phyloP scores from a whole-genome alignment of 176 grass and related monocot species.

The Eleusine coracana region DNA sequence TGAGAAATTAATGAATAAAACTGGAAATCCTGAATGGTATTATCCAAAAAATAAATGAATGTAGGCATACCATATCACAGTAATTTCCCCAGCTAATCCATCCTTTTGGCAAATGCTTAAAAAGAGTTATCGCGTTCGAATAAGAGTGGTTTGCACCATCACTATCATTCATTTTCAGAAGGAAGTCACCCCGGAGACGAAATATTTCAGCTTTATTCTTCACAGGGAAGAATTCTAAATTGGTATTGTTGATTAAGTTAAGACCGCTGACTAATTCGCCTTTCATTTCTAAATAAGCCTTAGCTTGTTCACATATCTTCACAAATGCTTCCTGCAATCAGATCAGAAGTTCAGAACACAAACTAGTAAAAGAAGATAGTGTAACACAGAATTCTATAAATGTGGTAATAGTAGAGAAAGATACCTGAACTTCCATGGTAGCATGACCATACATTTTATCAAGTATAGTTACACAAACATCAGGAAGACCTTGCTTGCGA shows the following conservation, averaged over 20 bases:
- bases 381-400: slow-evolving; percentile 16
- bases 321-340: slow-evolving; percentile 97
- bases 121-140: slow-evolving; percentile 86
- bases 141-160: slow-evolving; percentile 79
- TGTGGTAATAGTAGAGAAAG: slow-evolving; percentile 14
- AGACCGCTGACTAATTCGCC: slow-evolving; percentile 90
- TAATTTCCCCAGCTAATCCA: slow-evolving; percentile 99
- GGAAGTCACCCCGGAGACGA: slow-evolving; percentile 91
- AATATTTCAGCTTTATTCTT: slow-evolving; percentile 99
- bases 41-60: slow-evolving; percentile 20
- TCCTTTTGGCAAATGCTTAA: slow-evolving; percentile 96
- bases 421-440: slow-evolving; percentile 99
- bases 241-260: slow-evolving; percentile 93
- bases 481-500: slow-evolving; percentile 93
- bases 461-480: slow-evolving; percentile 97
- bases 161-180: slow-evolving; percentile 83
- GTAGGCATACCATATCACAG: slow-evolving; percentile 86
- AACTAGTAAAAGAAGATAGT: slow-evolving; percentile 19
- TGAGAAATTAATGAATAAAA: slow-evolving; percentile 13
- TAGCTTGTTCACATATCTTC: slow-evolving; percentile 99
- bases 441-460: slow-evolving; percentile 99
- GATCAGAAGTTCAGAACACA: slow-evolving; percentile 33
- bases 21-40: slow-evolving; percentile 21
- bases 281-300: slow-evolving; percentile 97
- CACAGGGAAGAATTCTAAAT: slow-evolving; percentile 94